Base-by-base conservation (phyloP, 2,329 filamentous ascomycete genomes). In the Ceratocystis ficicola region DNA sequence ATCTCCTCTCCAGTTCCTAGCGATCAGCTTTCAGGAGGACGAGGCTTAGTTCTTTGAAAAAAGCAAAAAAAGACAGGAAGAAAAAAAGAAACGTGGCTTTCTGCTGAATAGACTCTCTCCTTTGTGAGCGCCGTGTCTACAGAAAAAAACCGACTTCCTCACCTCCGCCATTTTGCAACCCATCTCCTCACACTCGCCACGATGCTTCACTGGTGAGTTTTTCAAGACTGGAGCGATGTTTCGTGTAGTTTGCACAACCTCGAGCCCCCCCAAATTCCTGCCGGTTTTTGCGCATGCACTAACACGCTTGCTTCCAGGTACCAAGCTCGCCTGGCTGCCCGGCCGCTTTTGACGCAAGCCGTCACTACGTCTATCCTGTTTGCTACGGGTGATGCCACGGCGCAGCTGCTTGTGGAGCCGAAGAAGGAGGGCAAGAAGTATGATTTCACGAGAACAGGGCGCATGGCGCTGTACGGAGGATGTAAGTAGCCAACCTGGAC, bases 341-440 rank as follows among this genome's bases (percentile, higher is more conserved):
- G 89, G 73, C 93, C 93, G 68, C 80, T 97, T 71, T 84, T 96
- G 72, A 97, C 93, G 10, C 90, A 96, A 80, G 89, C 87, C 74
- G 78, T 96, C 71, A 95, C 91, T 66, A 96, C 93, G 48, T 88
- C 90, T 62, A 83, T 97, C 68, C 86, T 99, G 69, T 99, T 97
- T 75, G 92, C 88, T 67, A 89, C 91, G 15, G 94, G 94, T 72
- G 94, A 99, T 77, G 81, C 88, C 68, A 86, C 95, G 70, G 90
- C 94, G 46, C 94, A 99, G 77, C 93, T 97, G 77, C 80, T 85
- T 44, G 89, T 99, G 68, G 93, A 97, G 77, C 86, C 85, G 75
- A 86, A 82, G 72, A 92, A 91, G 20, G 77, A 86, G 70, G 87
- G 88, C 70, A 65, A 67, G 59, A 65, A 44, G 44, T 93, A 99